A percentile compares a stretch with the other conserved stretches of the same genome.
phyloP scores from a whole-genome alignment of 306 rosid species.

The Cyamopsis tetragonoloba region DNA sequence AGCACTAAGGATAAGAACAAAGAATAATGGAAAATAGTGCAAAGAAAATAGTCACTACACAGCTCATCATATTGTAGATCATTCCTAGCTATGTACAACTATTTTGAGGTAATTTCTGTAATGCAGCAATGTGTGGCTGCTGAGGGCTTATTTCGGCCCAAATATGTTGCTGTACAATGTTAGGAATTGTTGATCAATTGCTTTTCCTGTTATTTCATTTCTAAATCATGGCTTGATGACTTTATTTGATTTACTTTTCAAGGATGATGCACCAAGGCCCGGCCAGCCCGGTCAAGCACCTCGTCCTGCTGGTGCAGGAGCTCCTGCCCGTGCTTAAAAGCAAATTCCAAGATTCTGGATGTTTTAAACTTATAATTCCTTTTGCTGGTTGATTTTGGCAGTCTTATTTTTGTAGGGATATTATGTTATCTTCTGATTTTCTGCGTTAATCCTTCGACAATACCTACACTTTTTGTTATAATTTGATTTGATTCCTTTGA shows the following conservation, averaged over 20 bases:
- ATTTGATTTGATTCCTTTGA: slow-evolving; percentile 12
- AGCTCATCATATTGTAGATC: no score
- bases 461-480: neutral
- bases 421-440: neutral
- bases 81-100: no score
- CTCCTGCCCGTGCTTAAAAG: slow-evolving; percentile 41
- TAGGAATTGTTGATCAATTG: neutral
- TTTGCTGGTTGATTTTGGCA: neutral
- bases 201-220: neutral
- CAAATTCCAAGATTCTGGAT: neutral
- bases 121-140: no score
- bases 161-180: neutral
- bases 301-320: slow-evolving; percentile 50
- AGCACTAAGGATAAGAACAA: no score
- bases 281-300: slow-evolving; percentile 73
- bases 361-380: neutral
- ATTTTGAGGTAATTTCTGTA: no score
- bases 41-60: no score
- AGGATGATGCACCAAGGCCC: slow-evolving; percentile 72
- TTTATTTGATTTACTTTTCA: neutral
- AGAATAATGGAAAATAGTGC: no score
- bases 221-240: neutral
- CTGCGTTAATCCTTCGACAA: neutral
- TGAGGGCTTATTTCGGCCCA: no score
- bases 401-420: slow-evolving; percentile 18